Evolutionary conservation across 768 basidiomycete species (phyloP).

Genomic region (Phallus indusiatus): DNA sequence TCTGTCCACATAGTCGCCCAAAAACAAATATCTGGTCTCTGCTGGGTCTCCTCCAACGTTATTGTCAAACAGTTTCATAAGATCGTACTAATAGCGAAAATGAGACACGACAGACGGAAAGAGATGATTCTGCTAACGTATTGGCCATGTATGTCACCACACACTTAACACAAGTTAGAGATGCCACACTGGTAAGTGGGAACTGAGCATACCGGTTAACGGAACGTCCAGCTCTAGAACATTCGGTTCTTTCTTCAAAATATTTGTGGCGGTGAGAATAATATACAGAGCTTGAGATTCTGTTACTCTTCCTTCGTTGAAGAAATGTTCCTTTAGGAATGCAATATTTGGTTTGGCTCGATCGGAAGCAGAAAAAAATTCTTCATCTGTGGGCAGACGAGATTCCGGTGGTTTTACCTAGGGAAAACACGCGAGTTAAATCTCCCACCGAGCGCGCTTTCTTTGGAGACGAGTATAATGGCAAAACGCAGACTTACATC

Average conservation of each 20-base stretch:
- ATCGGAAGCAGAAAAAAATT: background rate
- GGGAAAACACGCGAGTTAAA: background rate
- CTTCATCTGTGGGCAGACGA: background rate
- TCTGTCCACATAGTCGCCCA: slow-evolving; percentile 40
- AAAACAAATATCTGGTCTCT: slow-evolving; percentile 35
- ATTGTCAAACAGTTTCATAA: slow-evolving; percentile 38
- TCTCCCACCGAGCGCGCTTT: background rate
- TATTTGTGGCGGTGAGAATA: slow-evolving; percentile 51
- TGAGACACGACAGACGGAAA: background rate
- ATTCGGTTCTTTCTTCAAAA: slow-evolving; percentile 73
- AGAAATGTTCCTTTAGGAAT: background rate
- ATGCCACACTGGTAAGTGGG: background rate
- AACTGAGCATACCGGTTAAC: slow-evolving; percentile 59
- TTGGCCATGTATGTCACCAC: slow-evolving; percentile 40
- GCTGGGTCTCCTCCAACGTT: slow-evolving; percentile 37
- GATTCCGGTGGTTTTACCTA: background rate
- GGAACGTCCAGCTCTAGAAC: slow-evolving; percentile 80
- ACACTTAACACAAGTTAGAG: slow-evolving; percentile 22
- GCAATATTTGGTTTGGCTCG: background rate
- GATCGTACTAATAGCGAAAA: slow-evolving; percentile 26
- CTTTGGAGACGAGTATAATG: background rate
- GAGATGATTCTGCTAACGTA: slow-evolving; percentile 22
- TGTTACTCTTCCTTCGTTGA: background rate
- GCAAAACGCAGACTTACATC: background rate
- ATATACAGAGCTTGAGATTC: slow-evolving; percentile 78